Base-by-base conservation (phyloP, 257 asterid genomes). In the Primulina huaijiensis region DNA sequence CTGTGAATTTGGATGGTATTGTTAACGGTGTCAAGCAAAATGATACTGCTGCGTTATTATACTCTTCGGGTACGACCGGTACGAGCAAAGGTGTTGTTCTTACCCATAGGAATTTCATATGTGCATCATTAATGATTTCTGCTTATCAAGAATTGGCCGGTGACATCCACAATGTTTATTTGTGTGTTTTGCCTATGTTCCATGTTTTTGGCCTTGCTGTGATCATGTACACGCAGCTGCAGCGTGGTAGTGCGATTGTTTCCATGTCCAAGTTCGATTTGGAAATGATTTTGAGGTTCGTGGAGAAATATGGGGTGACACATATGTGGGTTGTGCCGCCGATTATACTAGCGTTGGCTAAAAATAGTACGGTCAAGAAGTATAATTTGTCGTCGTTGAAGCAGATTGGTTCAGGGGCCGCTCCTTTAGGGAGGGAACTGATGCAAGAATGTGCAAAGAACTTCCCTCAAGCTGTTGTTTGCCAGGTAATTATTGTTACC, bases 31-130 rank as follows among this genome's bases (percentile, higher is more conserved):
- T 85, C 59, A 89, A 78, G 59, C 93, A 83, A 34, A 67, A 76
- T 10, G 99, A 94, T 57, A 85, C 87, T 0, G 97, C 96, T 60
- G 96, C 86, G 0, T 64, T 94, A 81, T 63, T 94, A 76, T 91
- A 94, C 71, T 94, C 99, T 8, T 94, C 99, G 5, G 99, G 99
- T 29, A 94, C 97, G 4, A 94, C 99, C 1, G 99, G 97, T 33
- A 57, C 67, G 0, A 94, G 96, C 78, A 94, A 94, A 79, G 99
- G 99, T 16, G 99, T 94, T 3, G 61, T 89, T 4, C 86, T 94
- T 38, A 84, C 80, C 5, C 99, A 94, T 11, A 23, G 95, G 79
- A 94, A 89, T 61, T 94, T 94, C 72, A 88, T 94, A 7, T 77
- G 96, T 2, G 34, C 95, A 2, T 67, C 97, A 5, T 56, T 81